These are phyloP conservation scores for Exophiala sp. DNA, from an alignment of 2,329 filamentous ascomycete genomes.

Conservation along the genomic window DNA sequence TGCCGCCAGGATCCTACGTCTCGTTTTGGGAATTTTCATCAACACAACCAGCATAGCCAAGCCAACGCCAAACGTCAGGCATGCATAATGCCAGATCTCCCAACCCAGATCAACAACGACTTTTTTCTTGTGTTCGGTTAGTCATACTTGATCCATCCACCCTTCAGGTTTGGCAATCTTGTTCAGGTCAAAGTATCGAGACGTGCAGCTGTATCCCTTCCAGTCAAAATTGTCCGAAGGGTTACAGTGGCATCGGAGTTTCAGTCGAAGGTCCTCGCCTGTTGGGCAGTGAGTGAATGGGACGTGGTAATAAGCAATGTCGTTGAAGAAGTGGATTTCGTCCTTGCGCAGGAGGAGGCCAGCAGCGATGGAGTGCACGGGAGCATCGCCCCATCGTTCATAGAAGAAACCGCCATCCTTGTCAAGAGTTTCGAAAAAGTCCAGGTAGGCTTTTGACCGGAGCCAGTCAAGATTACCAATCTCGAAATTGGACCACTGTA, in stretches of 20 bases:
- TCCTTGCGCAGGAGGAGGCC: constrained; percentile 81
- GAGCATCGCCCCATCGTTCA: constrained; percentile 95
- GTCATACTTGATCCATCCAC: constrained; percentile 62
- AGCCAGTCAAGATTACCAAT: constrained; percentile 92
- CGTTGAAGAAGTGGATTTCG: constrained; percentile 97
- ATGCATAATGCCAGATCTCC: constrained; percentile 20
- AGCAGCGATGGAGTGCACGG: constrained; percentile 95
- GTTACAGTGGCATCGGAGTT: constrained; percentile 90
- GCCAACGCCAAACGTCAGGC: constrained; percentile 16
- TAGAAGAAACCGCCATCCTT: constrained; percentile 96
- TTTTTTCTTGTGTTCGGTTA: constrained; percentile 22
- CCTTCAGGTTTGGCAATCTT: constrained; percentile 75
- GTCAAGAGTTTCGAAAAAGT: constrained; percentile 87
- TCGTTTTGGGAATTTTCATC: constrained; percentile 24
- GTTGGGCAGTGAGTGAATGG: constrained; percentile 98
- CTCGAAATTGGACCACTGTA: constrained; percentile 97
- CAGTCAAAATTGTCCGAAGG: constrained; percentile 98
- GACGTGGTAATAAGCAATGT: constrained; percentile 96
- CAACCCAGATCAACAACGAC: constrained; percentile 11
- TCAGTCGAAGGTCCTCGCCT: constrained; percentile 72
- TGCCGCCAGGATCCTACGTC: constrained; percentile 24
- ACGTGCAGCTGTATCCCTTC: constrained; percentile 95
- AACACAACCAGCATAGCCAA: constrained; percentile 24
- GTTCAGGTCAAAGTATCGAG: constrained; percentile 78
- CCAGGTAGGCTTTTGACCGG: constrained; percentile 76